Conservation (phyloP, 2,329 filamentous ascomycete species). For the Nemania abortiva region DNA sequence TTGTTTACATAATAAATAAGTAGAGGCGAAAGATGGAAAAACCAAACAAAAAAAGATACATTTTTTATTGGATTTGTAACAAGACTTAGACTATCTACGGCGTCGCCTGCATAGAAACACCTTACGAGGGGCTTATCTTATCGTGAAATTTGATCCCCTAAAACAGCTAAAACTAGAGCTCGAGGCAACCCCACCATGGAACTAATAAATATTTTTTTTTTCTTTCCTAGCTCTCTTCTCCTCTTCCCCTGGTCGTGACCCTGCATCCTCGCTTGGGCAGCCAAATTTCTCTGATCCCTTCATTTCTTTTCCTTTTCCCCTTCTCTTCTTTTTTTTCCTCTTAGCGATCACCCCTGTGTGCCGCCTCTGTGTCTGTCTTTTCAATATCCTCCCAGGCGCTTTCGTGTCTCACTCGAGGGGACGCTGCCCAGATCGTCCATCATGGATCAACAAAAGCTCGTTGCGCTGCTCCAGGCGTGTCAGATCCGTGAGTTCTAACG, state of each 20-base stretch:
- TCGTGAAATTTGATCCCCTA: slow-evolving; percentile 13
- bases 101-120: no score
- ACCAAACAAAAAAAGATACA: no score
- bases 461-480: slow-evolving; percentile 87
- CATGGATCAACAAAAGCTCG: slow-evolving; percentile 87
- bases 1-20: no score
- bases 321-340: not conserved
- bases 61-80: no score
- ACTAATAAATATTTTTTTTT: slow-evolving; percentile 41
- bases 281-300: slow-evolving; percentile 25
- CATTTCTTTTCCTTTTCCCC: slow-evolving; percentile 12
- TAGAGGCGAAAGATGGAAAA: no score
- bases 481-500: slow-evolving; percentile 78
- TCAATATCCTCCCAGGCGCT: slow-evolving; percentile 26
- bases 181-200: slow-evolving; percentile 35
- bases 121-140: slow-evolving; percentile 33
- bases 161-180: slow-evolving; percentile 12
- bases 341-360: slow-evolving; percentile 12
- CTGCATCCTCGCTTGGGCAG: slow-evolving; percentile 32
- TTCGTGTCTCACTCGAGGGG: slow-evolving; percentile 30
- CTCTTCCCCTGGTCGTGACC: slow-evolving; percentile 29
- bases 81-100: no score
- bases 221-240: slow-evolving; percentile 30
- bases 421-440: slow-evolving; percentile 41
- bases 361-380: slow-evolving; percentile 21